These are phyloP conservation scores for Chaetomiaceae sp. DNA, from an alignment of 2,329 filamentous ascomycete species.

Conservation along the genomic window DNA sequence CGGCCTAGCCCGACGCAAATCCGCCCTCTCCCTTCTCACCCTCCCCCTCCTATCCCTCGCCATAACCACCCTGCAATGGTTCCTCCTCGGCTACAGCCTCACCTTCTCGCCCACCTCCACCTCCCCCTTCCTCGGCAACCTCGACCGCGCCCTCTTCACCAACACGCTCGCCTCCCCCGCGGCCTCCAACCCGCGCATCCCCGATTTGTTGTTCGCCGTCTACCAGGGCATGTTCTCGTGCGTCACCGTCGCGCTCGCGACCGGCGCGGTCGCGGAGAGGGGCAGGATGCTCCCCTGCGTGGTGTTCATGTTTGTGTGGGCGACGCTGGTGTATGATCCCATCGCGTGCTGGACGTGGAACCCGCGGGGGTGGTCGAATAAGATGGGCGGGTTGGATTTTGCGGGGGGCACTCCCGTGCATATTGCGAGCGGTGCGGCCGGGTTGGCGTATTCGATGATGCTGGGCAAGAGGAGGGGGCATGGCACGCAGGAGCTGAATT, in stretches of 20 bases:
- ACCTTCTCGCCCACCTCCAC: conserved; percentile 79
- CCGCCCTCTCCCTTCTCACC: conserved; percentile 80
- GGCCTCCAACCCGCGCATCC: conserved; percentile 65
- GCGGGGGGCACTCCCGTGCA: conserved; percentile 73
- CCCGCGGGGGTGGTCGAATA: conserved; percentile 64
- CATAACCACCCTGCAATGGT: conserved; percentile 86
- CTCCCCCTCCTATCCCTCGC: conserved; percentile 76
- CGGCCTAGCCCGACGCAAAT: conserved; percentile 83
- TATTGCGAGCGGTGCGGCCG: conserved; percentile 66
- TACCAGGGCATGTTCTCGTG: conserved; percentile 88
- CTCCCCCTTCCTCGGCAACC: conserved; percentile 71
- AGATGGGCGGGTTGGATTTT: conserved; percentile 67
- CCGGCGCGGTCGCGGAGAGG: conserved; percentile 57
- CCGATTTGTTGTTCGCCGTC: conserved; percentile 78
- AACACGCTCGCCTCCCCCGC: conserved; percentile 73
- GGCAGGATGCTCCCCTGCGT: conserved; percentile 57
- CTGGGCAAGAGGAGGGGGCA: conserved; percentile 65
- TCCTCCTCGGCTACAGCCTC: conserved; percentile 90
- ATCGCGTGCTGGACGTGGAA: conserved; percentile 79
- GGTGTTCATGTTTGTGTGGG: conserved; percentile 67
- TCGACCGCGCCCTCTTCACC: conserved; percentile 76
- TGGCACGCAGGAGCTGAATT: conserved; percentile 59
- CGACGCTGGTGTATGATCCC: conserved; percentile 67
- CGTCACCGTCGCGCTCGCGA: conserved; percentile 65
- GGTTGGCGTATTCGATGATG: conserved; percentile 69